These are phyloP conservation scores for Pythium folliculosum DNA, from an alignment of 352 stramenopile species.

Conservation along the genomic window DNA sequence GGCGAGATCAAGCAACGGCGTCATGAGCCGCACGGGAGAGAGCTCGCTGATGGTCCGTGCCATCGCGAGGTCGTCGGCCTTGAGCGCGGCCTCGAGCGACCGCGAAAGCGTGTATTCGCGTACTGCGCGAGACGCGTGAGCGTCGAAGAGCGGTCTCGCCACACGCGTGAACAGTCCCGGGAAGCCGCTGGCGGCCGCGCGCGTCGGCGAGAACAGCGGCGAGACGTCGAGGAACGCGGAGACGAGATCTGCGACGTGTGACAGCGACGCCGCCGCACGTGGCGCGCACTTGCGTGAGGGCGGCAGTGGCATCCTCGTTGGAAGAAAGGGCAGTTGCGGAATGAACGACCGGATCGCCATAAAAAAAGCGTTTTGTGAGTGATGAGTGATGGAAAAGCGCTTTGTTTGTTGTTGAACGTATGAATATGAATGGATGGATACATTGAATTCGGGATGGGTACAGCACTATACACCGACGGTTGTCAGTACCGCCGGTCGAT, in stretches of 20 bases:
- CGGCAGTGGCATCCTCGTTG: background rate
- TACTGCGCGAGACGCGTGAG: background rate
- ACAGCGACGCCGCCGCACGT: background rate
- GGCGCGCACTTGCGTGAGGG: background rate
- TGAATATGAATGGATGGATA: too few relatives aligned
- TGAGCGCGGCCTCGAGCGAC: background rate
- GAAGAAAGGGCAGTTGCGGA: too few relatives aligned
- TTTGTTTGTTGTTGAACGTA: too few relatives aligned
- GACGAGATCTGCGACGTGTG: conserved; percentile 7
- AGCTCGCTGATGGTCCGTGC: background rate
- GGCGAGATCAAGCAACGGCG: background rate
- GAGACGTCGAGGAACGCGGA: conserved; percentile 1
- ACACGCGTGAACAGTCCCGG: background rate
- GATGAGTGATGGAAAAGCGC: too few relatives aligned
- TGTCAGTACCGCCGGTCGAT: too few relatives aligned
- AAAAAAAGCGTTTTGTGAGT: too few relatives aligned
- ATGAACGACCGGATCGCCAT: too few relatives aligned
- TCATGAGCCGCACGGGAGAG: background rate
- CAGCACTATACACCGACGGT: too few relatives aligned
- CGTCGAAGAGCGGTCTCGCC: background rate
- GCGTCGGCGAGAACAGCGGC: background rate
- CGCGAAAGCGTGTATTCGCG: background rate
- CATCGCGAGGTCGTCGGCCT: background rate
- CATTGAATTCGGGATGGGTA: too few relatives aligned
- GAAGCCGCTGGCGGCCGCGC: background rate